Base-by-base conservation (phyloP, 257 asterid genomes). In the Solanum neorickii region DNA sequence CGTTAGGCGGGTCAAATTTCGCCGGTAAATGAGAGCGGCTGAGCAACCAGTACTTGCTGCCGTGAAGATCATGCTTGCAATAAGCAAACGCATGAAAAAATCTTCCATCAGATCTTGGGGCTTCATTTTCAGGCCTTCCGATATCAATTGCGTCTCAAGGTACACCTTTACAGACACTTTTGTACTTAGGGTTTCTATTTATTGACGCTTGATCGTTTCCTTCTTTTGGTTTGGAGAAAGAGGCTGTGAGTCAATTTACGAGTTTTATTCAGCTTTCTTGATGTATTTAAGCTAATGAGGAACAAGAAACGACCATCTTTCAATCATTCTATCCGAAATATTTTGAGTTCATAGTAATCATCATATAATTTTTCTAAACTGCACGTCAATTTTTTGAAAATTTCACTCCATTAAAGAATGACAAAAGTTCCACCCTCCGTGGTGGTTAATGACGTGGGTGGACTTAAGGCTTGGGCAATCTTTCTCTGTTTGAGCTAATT, bases 41-140 rank as follows among this genome's bases (percentile, higher is more conserved):
- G 84, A 77, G 25, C 65, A 25, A 77, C 65, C 83, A 77, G 10
- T 3, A 8, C 6, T 27, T 66, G 66, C 84, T 66, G 11, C 7
- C 46, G 56, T 65, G 87, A 83, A 87, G 31, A 87, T 68, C 60
- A 87, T 87, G 89, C 69, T 44, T 66, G 49, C 83, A 46, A 7
- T 70, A 29, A 47, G 49, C 4, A 29, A 47, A 16, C 27, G 27
- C 20, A 11, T 35, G 10, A 56, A 60, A 60, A 29, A 27, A 35
- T 87, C 88, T 59, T 60, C 44, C 18, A 25, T 49, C 59, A 41
- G 29, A 13, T 41, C 16, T 78, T 66, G 62, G 49, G 41, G 29
- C 62, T 70, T 41, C 83, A 72, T 72, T 23, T 70, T 72, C 80
- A 31, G 25, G 9, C 31, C 13, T 72, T 86, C 84, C 39, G 37